Conservation (phyloP, 192 early-diverging fungal species). For the Thoreauomyces humboldtii region DNA sequence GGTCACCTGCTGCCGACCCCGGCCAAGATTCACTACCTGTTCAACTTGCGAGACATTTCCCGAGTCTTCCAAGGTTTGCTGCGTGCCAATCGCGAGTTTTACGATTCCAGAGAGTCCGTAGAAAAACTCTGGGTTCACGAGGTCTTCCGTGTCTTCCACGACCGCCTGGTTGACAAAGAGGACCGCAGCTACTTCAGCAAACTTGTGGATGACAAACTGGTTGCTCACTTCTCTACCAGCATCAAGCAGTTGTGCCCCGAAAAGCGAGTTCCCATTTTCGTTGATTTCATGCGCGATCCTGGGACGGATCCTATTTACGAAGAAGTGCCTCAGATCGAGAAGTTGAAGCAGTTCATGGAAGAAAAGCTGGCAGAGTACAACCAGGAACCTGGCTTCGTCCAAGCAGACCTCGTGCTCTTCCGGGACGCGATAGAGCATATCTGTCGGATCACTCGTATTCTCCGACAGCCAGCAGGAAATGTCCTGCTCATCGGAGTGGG, state of each 20-base stretch:
- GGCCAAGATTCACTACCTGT: conserved; percentile 59
- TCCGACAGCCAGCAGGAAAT: conserved; percentile 52
- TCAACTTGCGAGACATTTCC: conserved; percentile 60
- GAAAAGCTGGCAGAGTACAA: conserved; percentile 59
- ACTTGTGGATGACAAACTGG: conserved; percentile 55
- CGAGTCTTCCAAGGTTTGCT: conserved; percentile 62
- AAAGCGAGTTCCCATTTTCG: conserved; percentile 51
- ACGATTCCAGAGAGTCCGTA: conserved; percentile 49
- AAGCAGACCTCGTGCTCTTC: conserved; percentile 56
- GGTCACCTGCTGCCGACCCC: conserved; percentile 57
- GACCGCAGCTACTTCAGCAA: conserved; percentile 52
- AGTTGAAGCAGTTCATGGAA: conserved; percentile 50
- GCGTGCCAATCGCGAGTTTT: conserved; percentile 52
- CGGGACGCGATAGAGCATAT: conserved; percentile 60
- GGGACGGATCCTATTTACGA: conserved; percentile 47
- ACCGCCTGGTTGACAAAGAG: conserved; percentile 52
- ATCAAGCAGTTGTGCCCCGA: conserved; percentile 51
- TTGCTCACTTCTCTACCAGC: conserved; percentile 40
- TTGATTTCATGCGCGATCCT: conserved; percentile 49
- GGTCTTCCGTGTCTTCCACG: conserved; percentile 50
- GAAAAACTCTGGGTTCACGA: conserved; percentile 60
- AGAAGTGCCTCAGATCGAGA: conserved; percentile 44
- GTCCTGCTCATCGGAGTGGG: conserved; percentile 58
- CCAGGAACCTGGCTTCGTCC: conserved; percentile 47
- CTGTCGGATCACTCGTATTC: conserved; percentile 54